Evolutionary conservation across 371 early-diverging fungal species (phyloP), one percentile per base, ranked within the genome.

Genomic region (Phascolomyces articulosus): DNA sequence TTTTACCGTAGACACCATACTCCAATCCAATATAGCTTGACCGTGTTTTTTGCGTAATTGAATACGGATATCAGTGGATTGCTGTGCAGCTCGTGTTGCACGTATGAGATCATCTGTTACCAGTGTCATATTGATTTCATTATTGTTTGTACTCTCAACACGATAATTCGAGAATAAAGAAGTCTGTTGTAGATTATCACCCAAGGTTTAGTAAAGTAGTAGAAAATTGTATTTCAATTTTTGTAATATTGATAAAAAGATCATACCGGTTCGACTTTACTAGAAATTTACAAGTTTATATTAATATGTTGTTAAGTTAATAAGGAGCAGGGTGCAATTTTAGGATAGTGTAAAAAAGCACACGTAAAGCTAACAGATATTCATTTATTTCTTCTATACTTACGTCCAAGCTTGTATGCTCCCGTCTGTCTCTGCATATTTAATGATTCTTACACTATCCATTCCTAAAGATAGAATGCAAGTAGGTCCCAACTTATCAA

Each of bases 321-420:
- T n/a, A n/a, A n/a, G n/a, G n/a, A n/a, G n/a, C n/a, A n/a, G n/a
- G n/a, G n/a, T n/a, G n/a, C n/a, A n/a, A n/a, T n/a, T n/a, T n/a
- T n/a, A n/a, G n/a, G n/a, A n/a, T n/a, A n/a, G n/a, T n/a, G n/a
- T n/a, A n/a, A n/a, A n/a, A n/a, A n/a, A n/a, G n/a, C n/a, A n/a
- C n/a, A n/a, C 21, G 31, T 7, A 10, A 57, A 38, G 59, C 53
- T 20, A 84, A 34, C 11, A 34, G 11, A 1, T 34, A 34, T 9
- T 34, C 11, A 34, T 34, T 34, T 34, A 34, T 9, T n/a, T n/a
- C n/a, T n/a, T n/a, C n/a, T 34, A 34, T 34, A 34, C 78, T 66
- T 85, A 85, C 67, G 76, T 79, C 80, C 85, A 87, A 9, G 84
- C 81, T 68, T 86, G 86, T 29, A 85, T 64, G 1, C 82, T 83